Evolutionary conservation across 2,329 filamentous ascomycete species (phyloP).

Genomic region (Clathrospora elynae): DNA sequence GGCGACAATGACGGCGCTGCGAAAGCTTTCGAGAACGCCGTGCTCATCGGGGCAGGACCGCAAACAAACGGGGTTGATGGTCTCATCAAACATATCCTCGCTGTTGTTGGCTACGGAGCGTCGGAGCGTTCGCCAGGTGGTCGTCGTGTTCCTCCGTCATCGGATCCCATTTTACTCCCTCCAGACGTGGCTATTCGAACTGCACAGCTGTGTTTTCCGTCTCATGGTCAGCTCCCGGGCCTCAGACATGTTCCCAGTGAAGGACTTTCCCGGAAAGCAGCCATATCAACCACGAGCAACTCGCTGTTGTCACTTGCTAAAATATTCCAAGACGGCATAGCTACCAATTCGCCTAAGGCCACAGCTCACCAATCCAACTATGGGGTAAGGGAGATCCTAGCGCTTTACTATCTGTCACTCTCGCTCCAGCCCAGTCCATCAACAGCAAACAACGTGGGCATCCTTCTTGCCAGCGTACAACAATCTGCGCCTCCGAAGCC

Average conservation of each 20-base stretch:
- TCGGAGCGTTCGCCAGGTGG: slow-evolving; percentile 43
- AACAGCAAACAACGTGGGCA: slow-evolving; percentile 97
- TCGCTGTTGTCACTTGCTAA: slow-evolving; percentile 92
- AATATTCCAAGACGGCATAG: slow-evolving; percentile 96
- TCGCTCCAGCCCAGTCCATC: slow-evolving; percentile 95
- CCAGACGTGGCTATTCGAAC: slow-evolving; percentile 85
- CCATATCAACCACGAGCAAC: slow-evolving; percentile 92
- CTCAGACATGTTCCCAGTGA: slow-evolving; percentile 70
- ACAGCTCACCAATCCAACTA: slow-evolving; percentile 65
- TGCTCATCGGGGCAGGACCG: slow-evolving; percentile 82
- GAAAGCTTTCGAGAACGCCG: slow-evolving; percentile 90
- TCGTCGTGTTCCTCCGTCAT: slow-evolving; percentile 39
- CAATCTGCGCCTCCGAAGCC: slow-evolving; percentile 61
- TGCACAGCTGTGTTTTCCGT: slow-evolving; percentile 78
- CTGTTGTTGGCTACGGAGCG: slow-evolving; percentile 61
- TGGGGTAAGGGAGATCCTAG: slow-evolving; percentile 88
- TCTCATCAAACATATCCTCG: slow-evolving; percentile 78
- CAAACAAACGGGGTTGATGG: slow-evolving; percentile 72
- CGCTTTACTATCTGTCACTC: slow-evolving; percentile 92
- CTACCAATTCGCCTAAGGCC: slow-evolving; percentile 66
- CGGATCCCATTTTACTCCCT: slow-evolving; percentile 74
- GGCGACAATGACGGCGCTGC: slow-evolving; percentile 83
- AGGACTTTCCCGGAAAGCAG: slow-evolving; percentile 74
- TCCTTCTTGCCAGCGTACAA: slow-evolving; percentile 92
- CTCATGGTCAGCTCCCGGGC: slow-evolving; percentile 77